Evolutionary conservation across 495 filamentous ascomycete species (phyloP), one percentile per base, ranked within the genome.

Genomic region (Tuber aestivum): DNA sequence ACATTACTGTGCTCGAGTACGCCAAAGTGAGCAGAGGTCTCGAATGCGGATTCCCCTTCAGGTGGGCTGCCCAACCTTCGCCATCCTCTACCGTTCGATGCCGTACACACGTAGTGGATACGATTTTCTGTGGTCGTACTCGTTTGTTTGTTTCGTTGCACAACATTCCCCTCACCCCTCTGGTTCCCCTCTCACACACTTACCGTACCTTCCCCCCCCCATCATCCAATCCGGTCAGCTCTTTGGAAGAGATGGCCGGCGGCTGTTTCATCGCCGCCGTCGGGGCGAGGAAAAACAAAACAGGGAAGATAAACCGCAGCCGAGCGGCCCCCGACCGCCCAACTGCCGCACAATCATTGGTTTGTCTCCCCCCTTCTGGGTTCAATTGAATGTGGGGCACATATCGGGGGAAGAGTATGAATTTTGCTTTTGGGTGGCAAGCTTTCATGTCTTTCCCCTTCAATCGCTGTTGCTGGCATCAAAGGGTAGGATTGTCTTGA

Each of bases 1-100:
- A 40, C 7, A 40, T 40, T 40, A 40, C 38, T 40, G 38, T 40
- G 7, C 38, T 40, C 38, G 38, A 40, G 38, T 40, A 61, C n/a
- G 56, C 56, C 7, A 61, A 32, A 16, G 56, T 65, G 12, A 35
- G 56, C 14, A 65, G 27, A 65, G 32, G 56, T n/a, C 23, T 65
- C 56, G 56, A 65, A 35, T 65, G 56, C 56, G 27, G 56, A 65
- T 65, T 65, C 56, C 56, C 56, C 27, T 65, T 65, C 27, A 65
- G 32, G 56, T 65, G 32, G 32, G 56, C 35, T 18, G 32, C 56
- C 32, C 14, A 65, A 7, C 32, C 14, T 12, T 35, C 18, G 32
- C n/a, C 27, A 35, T 18, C 56, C 32, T 20, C 14, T 20, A 35
- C 56, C 56, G 12, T 65, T 65, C 32, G 27, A 35, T 65, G 56